A percentile compares a stretch with the other conserved stretches of the same genome.
Evolutionary conservation across 75 land plant genomes (phyloP).

Genomic region (Cryptomeria japonica): DNA sequence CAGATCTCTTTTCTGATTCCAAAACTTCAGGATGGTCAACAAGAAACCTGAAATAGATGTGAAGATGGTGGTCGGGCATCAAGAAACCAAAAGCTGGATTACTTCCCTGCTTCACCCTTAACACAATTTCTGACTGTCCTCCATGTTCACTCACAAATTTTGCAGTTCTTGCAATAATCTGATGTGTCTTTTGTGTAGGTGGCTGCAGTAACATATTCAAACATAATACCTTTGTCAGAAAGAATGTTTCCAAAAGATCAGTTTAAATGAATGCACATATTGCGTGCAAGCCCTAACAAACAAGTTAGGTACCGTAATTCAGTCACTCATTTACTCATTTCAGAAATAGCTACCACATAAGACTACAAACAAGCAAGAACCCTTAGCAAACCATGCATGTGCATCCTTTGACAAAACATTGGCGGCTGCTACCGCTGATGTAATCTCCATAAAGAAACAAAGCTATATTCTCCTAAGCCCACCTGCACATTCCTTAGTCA

Average conservation of each 20-base stretch:
- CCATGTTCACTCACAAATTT: slow-evolving; percentile 84
- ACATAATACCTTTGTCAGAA: not conserved
- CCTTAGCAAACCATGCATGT: slow-evolving; percentile 18
- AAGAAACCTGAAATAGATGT: slow-evolving; percentile 78
- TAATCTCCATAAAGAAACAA: slow-evolving; percentile 15
- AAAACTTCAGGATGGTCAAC: slow-evolving; percentile 72
- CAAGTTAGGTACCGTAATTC: slow-evolving; percentile 5
- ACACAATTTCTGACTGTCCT: slow-evolving; percentile 84
- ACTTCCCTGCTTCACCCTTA: slow-evolving; percentile 89
- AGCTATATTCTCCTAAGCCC: slow-evolving; percentile 54
- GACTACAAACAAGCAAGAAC: slow-evolving; percentile 18
- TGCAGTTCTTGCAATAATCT: slow-evolving; percentile 87
- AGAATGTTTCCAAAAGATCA: slow-evolving; percentile 17
- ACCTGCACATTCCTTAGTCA: slow-evolving; percentile 68
- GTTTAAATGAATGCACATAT: slow-evolving; percentile 16
- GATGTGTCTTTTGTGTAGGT: slow-evolving; percentile 78
- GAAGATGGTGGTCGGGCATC: slow-evolving; percentile 84
- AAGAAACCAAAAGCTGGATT: slow-evolving; percentile 93
- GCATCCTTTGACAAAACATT: not conserved
- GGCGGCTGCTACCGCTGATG: slow-evolving; percentile 17
- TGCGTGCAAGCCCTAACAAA: slow-evolving; percentile 21
- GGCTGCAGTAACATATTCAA: slow-evolving; percentile 61
- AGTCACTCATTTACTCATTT: slow-evolving; percentile 6
- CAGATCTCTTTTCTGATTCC: slow-evolving; percentile 13
- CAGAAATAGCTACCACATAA: slow-evolving; percentile 10